Base-by-base conservation (phyloP, 2,329 filamentous ascomycete species). In the Rutstroemia sp. region DNA sequence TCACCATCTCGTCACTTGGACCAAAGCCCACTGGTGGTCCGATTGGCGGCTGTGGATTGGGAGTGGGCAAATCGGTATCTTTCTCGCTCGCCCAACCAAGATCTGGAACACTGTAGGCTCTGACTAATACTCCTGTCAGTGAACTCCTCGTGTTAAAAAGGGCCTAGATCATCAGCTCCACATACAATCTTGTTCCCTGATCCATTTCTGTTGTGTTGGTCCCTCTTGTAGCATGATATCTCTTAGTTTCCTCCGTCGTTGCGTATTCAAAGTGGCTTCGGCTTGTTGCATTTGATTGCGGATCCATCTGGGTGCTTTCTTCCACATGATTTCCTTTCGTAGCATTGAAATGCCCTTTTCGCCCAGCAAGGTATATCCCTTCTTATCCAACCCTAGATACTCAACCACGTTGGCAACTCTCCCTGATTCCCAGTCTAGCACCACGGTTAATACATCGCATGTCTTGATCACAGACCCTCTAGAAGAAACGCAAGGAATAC, bases 391-490 rank as follows among this genome's bases (percentile, higher is more conserved):
- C 2, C 21, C 21, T 10, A 50, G 18, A 25, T 9, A 19, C 19
- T 4, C 9, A 7, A 8, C 14, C 2, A 55, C 3, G 2, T 44
- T 5, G 41, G 6, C 18, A 4, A 55, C 27, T 34, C 53, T 55
- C 42, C 44, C 46, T 37, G 18, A 18, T 14, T 55, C 53, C 53
- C 38, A 55, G 49, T 55, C 53, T 54, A 42, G 12, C 23, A 18
- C 18, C 0, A 14, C 2, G 5, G 19, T 47, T 7, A 47, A 1
- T 5, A 5, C 23, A 42, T 49, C 18, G 19, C n/a, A n/a, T 21
- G 4, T 19, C n/a, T 6, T 27, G 10, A 16, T 12, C 37, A 41
- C 23, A 19, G 12, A 12, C 5, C 10, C 30, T 34, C 30, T 34
- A 34, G 30, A 14, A 34, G 10, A 34, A 4, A 4, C 10, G 9